Evolutionary conservation across 768 basidiomycete genomes (phyloP).

Genomic region (Hygrophorus russula): DNA sequence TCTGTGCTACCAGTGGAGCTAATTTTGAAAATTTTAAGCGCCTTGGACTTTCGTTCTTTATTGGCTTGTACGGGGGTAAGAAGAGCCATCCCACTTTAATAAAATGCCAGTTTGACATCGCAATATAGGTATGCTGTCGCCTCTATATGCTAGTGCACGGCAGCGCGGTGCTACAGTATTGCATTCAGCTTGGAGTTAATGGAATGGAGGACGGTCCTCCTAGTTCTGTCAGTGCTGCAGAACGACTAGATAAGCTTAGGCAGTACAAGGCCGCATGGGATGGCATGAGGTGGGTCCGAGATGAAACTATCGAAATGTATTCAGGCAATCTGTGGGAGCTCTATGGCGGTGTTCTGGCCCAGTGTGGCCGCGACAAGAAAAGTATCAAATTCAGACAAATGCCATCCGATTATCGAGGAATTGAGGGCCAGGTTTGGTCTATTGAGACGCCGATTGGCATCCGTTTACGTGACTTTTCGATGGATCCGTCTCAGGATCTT

Average conservation of each 20-base stretch:
- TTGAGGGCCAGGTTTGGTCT: neutral
- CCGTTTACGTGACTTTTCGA: conserved; percentile 1
- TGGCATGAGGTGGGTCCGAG: neutral
- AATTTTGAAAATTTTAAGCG: neutral
- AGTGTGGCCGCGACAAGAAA: neutral
- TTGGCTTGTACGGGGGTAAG: conserved; percentile 3
- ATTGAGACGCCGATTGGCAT: neutral
- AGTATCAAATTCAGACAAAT: conserved; percentile 1
- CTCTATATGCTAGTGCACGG: neutral
- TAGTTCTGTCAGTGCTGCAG: neutral
- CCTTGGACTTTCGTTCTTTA: conserved; percentile 1
- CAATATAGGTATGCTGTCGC: neutral
- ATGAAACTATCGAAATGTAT: neutral
- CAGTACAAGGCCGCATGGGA: conserved; percentile 2
- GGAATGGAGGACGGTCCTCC: conserved; percentile 4
- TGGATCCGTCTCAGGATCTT: conserved; percentile 5
- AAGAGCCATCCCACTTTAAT: neutral
- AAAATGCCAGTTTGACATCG: neutral
- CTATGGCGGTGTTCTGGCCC: conserved; percentile 4
- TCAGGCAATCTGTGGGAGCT: conserved; percentile 5
- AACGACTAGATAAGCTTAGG: neutral
- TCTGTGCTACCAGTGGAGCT: neutral
- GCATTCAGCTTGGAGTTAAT: conserved; percentile 1
- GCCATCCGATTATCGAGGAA: conserved; percentile 1
- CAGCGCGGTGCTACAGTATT: neutral